Evolutionary conservation across 305 asterid species (phyloP).

Genomic region (Plantago coronopus): DNA sequence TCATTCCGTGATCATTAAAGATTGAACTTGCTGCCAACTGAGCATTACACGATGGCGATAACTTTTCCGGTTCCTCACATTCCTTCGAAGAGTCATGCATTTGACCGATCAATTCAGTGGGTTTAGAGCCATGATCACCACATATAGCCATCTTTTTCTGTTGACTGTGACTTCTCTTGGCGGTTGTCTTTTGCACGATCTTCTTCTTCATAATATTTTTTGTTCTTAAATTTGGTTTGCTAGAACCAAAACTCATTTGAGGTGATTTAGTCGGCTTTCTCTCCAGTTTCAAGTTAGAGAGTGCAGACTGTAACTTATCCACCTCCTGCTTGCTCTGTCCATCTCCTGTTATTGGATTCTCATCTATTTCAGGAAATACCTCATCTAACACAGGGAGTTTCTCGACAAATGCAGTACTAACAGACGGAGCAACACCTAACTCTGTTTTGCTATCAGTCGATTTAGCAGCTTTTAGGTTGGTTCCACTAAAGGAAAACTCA

Average conservation of each 20-base stretch:
- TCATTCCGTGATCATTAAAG: constrained; percentile 23
- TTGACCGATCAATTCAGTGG: constrained; percentile 29
- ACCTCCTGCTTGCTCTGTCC: constrained; percentile 27
- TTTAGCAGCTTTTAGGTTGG: constrained; percentile 15
- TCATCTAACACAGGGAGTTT: constrained; percentile 32
- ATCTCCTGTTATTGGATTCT: constrained; percentile 26
- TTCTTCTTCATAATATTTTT: constrained; percentile 48
- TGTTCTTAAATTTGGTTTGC: constrained; percentile 35
- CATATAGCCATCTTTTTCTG: constrained; percentile 25
- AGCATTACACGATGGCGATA: constrained; percentile 34
- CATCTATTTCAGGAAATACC: constrained; percentile 23
- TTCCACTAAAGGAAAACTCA: constrained; percentile 26
- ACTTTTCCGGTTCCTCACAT: constrained; percentile 29
- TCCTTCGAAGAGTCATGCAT: constrained; percentile 30
- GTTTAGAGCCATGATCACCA: constrained; percentile 17
- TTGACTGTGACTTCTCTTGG: constrained; percentile 29
- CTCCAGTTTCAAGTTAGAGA: constrained; percentile 26
- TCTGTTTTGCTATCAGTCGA: constrained; percentile 11
- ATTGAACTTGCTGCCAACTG: constrained; percentile 26
- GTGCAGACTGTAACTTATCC: constrained; percentile 24
- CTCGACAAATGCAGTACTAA: constrained; percentile 22
- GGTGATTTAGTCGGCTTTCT: constrained; percentile 33
- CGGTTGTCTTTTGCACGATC: constrained; percentile 22
- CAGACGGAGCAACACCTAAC: constrained; percentile 24
- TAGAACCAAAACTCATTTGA: constrained; percentile 27